Evolutionary conservation across 2,329 filamentous ascomycete genomes (phyloP), one percentile per base, ranked within the genome.

Genomic region (Tolypocladium sp.): DNA sequence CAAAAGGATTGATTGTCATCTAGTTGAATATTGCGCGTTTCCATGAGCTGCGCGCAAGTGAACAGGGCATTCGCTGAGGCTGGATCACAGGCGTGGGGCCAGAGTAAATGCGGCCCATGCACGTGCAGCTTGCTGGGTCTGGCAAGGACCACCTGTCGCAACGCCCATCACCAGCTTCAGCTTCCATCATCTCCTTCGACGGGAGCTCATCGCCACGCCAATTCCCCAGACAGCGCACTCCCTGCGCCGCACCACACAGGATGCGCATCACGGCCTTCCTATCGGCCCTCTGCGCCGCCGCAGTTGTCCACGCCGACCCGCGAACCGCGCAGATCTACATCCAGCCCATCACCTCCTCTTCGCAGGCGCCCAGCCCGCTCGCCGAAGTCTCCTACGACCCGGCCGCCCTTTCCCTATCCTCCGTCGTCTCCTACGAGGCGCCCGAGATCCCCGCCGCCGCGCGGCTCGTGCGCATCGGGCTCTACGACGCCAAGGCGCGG

Each of bases 381-480:
- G 84, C 83, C 63, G 79, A 83, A 62, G 72, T 87, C 60, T 72
- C 77, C 60, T 86, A 83, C 76, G 78, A 85, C 67, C 68, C 74
- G 35, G 70, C 72, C n/a, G 68, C 75, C 3, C 69, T 74, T 44
- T 70, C 72, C 46, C 71, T 74, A n/a, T 74, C 81, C 41, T 74
- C 78, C 40, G 69, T 87, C 38, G 62, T 77, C 53, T 76, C 78
- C 37, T 88, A 83, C 73, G 81, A 86, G 61, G 76, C 79, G 1
- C 84, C 84, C 46, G 79, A 83, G 53, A 68, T 83, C 10, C 73
- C 77, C 25, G 73, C 77, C 4, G 71, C 73, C 8, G 69, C 75
- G 6, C 65, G 68, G n/a, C 77, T 84, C 12, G 75, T 87, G 57
- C 82, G 84, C 62, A 72, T 87, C 55, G 85, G 85, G 44, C 67